Evolutionary conservation across 768 basidiomycete species (phyloP).

Genomic region (Gloeopeniophorella convolvens): DNA sequence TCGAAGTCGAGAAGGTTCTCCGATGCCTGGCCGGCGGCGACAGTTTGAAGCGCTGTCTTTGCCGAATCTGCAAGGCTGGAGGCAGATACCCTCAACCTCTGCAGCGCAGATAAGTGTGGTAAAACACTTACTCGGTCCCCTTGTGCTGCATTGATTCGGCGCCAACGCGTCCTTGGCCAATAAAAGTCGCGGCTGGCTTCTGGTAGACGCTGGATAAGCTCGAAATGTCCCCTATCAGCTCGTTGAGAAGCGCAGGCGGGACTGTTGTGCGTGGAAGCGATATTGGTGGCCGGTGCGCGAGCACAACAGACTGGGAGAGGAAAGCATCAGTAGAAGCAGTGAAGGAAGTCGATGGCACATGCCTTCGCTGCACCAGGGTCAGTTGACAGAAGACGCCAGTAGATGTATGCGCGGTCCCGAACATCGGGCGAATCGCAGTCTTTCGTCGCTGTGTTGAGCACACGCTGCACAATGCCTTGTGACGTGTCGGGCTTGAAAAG

Average conservation of each 20-base stretch:
- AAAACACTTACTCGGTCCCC: slow-evolving; percentile 46
- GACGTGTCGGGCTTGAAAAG: slow-evolving; percentile 91
- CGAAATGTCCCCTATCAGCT: slow-evolving; percentile 85
- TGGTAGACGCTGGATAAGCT: slow-evolving; percentile 93
- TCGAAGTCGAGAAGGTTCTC: slow-evolving; percentile 96
- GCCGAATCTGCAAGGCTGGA: slow-evolving; percentile 54
- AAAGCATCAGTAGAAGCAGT: neutral
- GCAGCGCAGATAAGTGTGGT: neutral
- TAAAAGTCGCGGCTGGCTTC: slow-evolving; percentile 93
- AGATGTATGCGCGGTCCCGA: slow-evolving; percentile 94
- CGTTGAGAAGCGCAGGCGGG: slow-evolving; percentile 79
- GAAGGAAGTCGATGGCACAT: slow-evolving; percentile 15
- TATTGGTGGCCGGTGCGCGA: slow-evolving; percentile 90
- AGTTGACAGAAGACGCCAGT: slow-evolving; percentile 92
- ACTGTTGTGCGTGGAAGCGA: slow-evolving; percentile 89
- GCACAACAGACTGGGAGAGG: slow-evolving; percentile 64
- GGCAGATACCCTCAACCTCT: neutral
- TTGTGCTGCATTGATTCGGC: slow-evolving; percentile 70
- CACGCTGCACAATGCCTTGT: slow-evolving; percentile 87
- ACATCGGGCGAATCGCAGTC: slow-evolving; percentile 97
- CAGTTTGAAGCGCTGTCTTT: slow-evolving; percentile 85
- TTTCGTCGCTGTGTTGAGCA: slow-evolving; percentile 91
- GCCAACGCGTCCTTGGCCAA: slow-evolving; percentile 85
- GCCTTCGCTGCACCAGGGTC: slow-evolving; percentile 96
- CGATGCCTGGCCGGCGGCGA: slow-evolving; percentile 85